Evolutionary conservation across 2,329 filamentous ascomycete genomes (phyloP), one percentile per base, ranked within the genome.

Genomic region (Pseudocercospora crystallina): DNA sequence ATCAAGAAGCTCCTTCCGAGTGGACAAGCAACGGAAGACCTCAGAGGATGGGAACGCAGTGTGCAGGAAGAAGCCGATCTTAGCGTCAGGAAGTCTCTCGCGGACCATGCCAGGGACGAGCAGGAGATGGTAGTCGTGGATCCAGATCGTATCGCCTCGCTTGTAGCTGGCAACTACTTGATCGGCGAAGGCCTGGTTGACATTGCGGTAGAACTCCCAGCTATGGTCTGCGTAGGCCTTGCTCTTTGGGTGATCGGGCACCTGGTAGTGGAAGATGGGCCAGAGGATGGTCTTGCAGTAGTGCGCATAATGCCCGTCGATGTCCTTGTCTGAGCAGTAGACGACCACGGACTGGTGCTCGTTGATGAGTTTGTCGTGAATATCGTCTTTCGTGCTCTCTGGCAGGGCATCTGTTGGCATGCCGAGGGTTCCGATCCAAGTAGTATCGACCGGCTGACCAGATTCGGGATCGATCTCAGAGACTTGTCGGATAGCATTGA

Each of bases 221-320:
- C 91, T 96, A 71, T 97, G 91, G 62, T 97, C 92, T 69, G 95
- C 87, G 69, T 96, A 97, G 0, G 92, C 92, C 55, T 97, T 97
- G 82, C 90, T 96, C 78, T 96, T 96, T 20, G 92, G 92, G 67
- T 95, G 95, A 68, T 97, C 94, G 0, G 92, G 94, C 53, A 97
- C 95, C 71, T 96, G 91, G 70, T 97, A 97, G 72, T 97, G 91
- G 71, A 97, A 95, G 53, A 96, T 91, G 1, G 92, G 92, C 92
- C 92, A 97, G 5, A 97, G 78, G 48, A 97, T 96, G 66, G 92
- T 90, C 75, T 97, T 97, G 84, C 91, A 96, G 69, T 94, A 97
- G 71, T 96, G 91, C 10, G 86, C 83, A 67, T 97, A 97, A 72
- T 96, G 91, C 1, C 91, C 90, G 64, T 96, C 87, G 66, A 96